A percentile compares a stretch with the other conserved stretches of the same genome.
Conservation (phyloP, 2,329 filamentous ascomycete species). For the Calonectria crousiana region DNA sequence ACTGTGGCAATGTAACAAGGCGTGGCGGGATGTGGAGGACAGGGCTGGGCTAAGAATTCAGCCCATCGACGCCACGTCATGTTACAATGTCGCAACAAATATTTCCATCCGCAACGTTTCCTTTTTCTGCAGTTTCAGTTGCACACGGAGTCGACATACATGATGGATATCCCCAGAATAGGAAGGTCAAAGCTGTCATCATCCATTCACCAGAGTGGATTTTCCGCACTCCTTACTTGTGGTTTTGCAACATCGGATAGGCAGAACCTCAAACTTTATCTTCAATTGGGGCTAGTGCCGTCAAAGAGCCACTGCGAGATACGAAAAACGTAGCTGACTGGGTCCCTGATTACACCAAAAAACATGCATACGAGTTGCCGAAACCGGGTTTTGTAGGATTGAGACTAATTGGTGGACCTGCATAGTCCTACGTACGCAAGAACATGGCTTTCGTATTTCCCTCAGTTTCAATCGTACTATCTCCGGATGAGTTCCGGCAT, state of each 20-base stretch:
- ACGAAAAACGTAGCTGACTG: background rate
- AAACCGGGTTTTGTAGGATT: background rate
- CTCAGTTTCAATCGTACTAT: background rate
- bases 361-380: background rate
- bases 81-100: background rate
- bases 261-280: background rate
- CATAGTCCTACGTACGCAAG: background rate
- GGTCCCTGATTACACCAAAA: background rate
- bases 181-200: background rate
- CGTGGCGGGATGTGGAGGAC: background rate
- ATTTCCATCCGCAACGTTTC: background rate
- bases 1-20: background rate
- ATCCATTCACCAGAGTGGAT: background rate
- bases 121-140: background rate
- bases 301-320: background rate
- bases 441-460: constrained; percentile 3
- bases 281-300: background rate
- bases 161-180: background rate
- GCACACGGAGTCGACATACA: background rate
- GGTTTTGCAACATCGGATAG: background rate
- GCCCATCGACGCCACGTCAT: constrained; percentile 2
- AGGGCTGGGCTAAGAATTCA: background rate
- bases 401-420: background rate
- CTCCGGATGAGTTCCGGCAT: background rate
- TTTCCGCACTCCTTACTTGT: background rate